phyloP scores from a whole-genome alignment of 371 early-diverging fungal species.

The Dichotomocladium elegans region DNA sequence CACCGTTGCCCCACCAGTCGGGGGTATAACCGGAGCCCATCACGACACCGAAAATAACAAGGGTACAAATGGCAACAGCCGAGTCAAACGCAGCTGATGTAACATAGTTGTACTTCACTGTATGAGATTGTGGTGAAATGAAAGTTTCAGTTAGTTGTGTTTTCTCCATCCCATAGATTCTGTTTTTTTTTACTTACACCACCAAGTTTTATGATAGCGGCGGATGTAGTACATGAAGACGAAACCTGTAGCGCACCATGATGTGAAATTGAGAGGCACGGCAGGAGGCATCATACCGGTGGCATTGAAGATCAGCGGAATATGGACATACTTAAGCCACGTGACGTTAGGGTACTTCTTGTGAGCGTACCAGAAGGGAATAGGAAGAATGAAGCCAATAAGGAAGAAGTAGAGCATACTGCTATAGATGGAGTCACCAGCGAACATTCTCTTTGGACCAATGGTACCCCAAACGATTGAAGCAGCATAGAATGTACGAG shows the following conservation, averaged over 20 bases:
- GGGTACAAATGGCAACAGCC: constrained; percentile 48
- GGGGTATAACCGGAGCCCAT: constrained; percentile 19
- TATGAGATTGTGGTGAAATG: no score
- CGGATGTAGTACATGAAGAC: constrained; percentile 61
- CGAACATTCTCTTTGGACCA: constrained; percentile 70
- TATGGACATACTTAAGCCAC: constrained; percentile 58
- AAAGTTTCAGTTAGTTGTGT: no score
- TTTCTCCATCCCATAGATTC: no score
- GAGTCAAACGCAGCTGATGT: constrained; percentile 74
- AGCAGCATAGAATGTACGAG: constrained; percentile 45
- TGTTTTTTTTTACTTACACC: no score
- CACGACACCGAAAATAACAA: constrained; percentile 48
- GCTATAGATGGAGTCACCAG: constrained; percentile 51
- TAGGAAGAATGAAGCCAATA: constrained; percentile 59
- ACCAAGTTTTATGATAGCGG: constrained; percentile 58
- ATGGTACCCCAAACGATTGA: constrained; percentile 75
- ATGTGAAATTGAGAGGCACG: constrained; percentile 51
- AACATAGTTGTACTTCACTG: constrained; percentile 71
- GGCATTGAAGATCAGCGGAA: constrained; percentile 61
- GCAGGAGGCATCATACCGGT: constrained; percentile 72
- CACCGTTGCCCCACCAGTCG: constrained; percentile 45
- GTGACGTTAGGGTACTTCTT: constrained; percentile 42
- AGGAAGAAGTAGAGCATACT: constrained; percentile 58
- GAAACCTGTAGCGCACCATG: constrained; percentile 63
- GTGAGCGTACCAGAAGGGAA: constrained; percentile 52